Conservation (phyloP, 2,329 filamentous ascomycete species). For the Hymenoscyphus fructigenus region DNA sequence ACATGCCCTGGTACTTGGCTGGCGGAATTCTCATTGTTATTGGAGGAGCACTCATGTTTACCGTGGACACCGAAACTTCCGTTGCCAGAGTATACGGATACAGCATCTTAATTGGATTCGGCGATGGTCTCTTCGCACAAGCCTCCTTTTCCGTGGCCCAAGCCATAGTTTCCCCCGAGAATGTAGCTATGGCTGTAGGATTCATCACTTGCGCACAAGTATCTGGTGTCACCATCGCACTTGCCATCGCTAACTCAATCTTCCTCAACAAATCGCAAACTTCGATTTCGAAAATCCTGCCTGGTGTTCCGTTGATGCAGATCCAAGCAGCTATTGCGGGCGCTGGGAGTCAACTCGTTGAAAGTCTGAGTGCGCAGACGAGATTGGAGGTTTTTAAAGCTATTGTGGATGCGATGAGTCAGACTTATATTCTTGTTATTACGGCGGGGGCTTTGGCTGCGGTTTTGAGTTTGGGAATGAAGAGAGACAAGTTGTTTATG, state of each 20-base stretch:
- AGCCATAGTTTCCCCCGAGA: conserved; percentile 35
- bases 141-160: conserved; percentile 41
- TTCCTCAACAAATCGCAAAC: conserved; percentile 40
- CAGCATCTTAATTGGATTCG: conserved; percentile 42
- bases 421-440: conserved; percentile 38
- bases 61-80: conserved; percentile 32
- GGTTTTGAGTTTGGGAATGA: conserved; percentile 37
- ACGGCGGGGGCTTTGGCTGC: conserved; percentile 36
- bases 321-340: conserved; percentile 36
- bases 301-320: conserved; percentile 26
- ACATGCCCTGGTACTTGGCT: conserved; percentile 41
- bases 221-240: conserved; percentile 38
- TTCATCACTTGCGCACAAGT: conserved; percentile 42
- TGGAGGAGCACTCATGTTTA: conserved; percentile 37
- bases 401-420: conserved; percentile 37
- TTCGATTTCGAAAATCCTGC: conserved; percentile 34
- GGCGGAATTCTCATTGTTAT: conserved; percentile 39
- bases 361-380: conserved; percentile 18
- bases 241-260: conserved; percentile 41
- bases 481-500: conserved; percentile 39
- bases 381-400: conserved; percentile 32
- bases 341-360: conserved; percentile 28
- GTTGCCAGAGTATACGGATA: conserved; percentile 37
- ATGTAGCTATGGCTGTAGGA: conserved; percentile 39
- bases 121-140: conserved; percentile 40